Evolutionary conservation across 2,329 filamentous ascomycete genomes (phyloP), one percentile per base, ranked within the genome.

Genomic region (Penicillium polonicum): DNA sequence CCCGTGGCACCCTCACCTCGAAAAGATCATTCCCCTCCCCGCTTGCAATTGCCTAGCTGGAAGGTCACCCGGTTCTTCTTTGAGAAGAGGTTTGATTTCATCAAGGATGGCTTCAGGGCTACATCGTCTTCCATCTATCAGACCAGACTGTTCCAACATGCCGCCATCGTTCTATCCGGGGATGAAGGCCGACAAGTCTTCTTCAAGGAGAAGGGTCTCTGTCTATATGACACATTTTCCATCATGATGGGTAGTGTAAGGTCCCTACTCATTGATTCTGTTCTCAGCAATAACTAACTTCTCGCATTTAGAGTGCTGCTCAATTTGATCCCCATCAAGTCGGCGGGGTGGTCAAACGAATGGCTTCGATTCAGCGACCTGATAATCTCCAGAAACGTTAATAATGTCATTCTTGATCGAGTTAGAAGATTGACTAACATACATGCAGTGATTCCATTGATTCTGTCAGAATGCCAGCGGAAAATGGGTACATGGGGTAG

Each of bases 91-190:
- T 48, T 57, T 19, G 33, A 53, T 19, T 46, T 57, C 8, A 41
- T 57, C 12, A 33, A 41, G 17, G 25, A 53, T 46, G 42, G 42
- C 2, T 57, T 46, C 29, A 39, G 23, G 21, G 29, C 49, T 13
- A 46, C 49, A 9, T 57, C 48, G 10, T 53, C 49, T 35, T 46
- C 29, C 9, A 48, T 53, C 21, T 60, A 41, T 17, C 58, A 54
- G 25, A 48, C 56, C 13, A 58, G 15, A 5, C 19, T 58, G 19
- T 43, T 51, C 17, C 21, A 33, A 38, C 41, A 48, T 7, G 19
- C 35, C 5, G 41, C 51, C 13, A 54, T 55, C 27, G 45, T 57
- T 15, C 44, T 60, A 17, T 60, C 58, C 12, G 55, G 55, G 12
- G 27, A 49, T 7, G 23, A 58, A 43, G 55, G 44, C n/a, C 41